These are phyloP conservation scores for Plasmodium billcollinsi DNA, from an alignment of 169 alveolate species.

Conservation along the genomic window DNA sequence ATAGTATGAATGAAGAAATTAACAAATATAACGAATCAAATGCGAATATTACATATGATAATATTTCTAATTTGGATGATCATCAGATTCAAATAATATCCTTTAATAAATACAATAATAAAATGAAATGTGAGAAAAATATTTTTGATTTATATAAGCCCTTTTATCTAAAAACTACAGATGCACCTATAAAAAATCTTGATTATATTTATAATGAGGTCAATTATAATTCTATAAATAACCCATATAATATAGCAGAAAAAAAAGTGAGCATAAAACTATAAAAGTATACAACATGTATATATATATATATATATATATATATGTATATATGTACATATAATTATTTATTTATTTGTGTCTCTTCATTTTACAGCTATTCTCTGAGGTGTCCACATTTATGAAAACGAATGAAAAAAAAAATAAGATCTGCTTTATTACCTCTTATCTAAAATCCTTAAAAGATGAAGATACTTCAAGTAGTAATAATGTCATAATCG, in stretches of 20 bases:
- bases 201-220: constrained; percentile 39
- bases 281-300: neutral
- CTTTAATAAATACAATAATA: constrained; percentile 28
- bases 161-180: constrained; percentile 45
- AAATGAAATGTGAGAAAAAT: constrained; percentile 69
- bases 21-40: constrained; percentile 30
- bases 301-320: constrained; percentile 2
- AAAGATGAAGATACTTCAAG: constrained; percentile 3
- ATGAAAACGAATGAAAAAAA: constrained; percentile 39
- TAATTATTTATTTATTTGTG: neutral
- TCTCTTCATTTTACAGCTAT: constrained; percentile 29
- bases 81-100: constrained; percentile 52
- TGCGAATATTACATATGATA: neutral
- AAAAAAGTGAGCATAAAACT: constrained; percentile 9
- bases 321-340: constrained; percentile 4
- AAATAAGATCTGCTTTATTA: constrained; percentile 61
- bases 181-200: constrained; percentile 12
- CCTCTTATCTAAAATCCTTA: constrained; percentile 60
- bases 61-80: constrained; percentile 17
- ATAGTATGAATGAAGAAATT: constrained; percentile 65
- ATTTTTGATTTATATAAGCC: constrained; percentile 58
- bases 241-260: constrained; percentile 61
- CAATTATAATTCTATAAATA: constrained; percentile 31
- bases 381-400: constrained; percentile 23
- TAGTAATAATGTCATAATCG: neutral